Evolutionary conservation across 2,329 filamentous ascomycete species (phyloP).

Genomic region (Clonostachys rhizophaga): DNA sequence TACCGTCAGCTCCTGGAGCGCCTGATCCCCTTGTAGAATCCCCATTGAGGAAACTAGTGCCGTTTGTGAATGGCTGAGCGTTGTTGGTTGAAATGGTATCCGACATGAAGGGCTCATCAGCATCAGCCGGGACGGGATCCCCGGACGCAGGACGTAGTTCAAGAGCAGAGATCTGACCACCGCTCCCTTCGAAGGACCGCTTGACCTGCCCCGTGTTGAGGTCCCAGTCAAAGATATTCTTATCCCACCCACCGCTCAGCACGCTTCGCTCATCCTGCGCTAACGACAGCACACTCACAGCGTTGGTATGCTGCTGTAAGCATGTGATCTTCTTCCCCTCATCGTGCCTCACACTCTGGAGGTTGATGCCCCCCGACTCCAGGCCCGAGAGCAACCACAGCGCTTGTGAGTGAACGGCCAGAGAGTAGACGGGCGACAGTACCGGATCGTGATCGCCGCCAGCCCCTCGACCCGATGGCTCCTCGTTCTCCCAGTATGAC

Average conservation of each 20-base stretch:
- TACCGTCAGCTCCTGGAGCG: slow-evolving; percentile 18
- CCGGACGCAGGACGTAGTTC: slow-evolving; percentile 78
- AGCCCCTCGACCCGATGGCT: slow-evolving; percentile 43
- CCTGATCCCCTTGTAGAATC: slow-evolving; percentile 1
- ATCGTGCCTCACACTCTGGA: slow-evolving; percentile 90
- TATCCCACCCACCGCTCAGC: slow-evolving; percentile 95
- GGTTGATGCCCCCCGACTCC: slow-evolving; percentile 86
- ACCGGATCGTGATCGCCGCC: slow-evolving; percentile 51
- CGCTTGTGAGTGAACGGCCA: slow-evolving; percentile 85
- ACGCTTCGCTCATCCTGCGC: slow-evolving; percentile 82
- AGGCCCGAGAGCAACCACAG: slow-evolving; percentile 89
- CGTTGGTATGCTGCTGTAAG: slow-evolving; percentile 80
- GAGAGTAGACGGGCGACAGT: slow-evolving; percentile 88
- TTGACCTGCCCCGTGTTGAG: slow-evolving; percentile 77
- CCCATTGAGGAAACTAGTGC: slow-evolving; percentile 12
- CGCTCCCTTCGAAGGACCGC: slow-evolving; percentile 71
- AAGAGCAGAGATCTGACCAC: slow-evolving; percentile 81
- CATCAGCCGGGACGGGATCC: slow-evolving; percentile 70
- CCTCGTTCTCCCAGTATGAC: slow-evolving; percentile 99
- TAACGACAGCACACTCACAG: slow-evolving; percentile 81
- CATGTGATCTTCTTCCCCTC: slow-evolving; percentile 86
- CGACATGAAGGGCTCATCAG: slow-evolving; percentile 50
- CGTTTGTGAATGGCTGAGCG: slow-evolving; percentile 51
- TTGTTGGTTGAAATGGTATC: slow-evolving; percentile 79
- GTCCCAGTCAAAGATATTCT: slow-evolving; percentile 91